Percentiles rank a stretch among this genome's conserved stretches.
Conservation (phyloP, 805 yeast genomes). For the Myxozyma neotropica region DNA sequence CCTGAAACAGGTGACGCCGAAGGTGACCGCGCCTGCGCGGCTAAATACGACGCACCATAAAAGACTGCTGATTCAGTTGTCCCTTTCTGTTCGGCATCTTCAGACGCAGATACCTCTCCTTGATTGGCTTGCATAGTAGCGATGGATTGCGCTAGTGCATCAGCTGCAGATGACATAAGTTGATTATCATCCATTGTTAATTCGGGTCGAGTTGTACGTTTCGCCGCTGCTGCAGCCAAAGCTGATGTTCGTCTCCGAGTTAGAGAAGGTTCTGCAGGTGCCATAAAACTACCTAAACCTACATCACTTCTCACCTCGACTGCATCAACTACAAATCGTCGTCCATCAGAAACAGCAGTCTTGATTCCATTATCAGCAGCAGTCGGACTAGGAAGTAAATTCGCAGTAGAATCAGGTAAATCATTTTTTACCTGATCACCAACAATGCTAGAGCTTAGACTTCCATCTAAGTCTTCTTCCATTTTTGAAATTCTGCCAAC, state of each 20-base stretch:
- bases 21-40: conserved; percentile 16
- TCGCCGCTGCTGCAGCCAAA: conserved; percentile 25
- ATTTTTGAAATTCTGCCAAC: conserved; percentile 69
- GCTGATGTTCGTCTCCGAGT: conserved; percentile 19
- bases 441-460: neutral
- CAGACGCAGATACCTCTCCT: neutral
- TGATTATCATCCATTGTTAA: neutral
- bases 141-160: neutral
- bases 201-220: neutral
- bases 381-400: neutral
- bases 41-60: conserved; percentile 14
- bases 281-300: neutral
- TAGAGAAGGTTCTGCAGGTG: neutral
- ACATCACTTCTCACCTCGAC: conserved; percentile 12
- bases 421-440: neutral
- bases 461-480: conserved; percentile 53
- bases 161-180: neutral
- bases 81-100: neutral
- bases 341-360: conserved; percentile 10
- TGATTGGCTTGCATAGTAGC: conserved; percentile 3
- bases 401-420: no score
- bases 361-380: neutral
- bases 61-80: neutral
- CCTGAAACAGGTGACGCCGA: conserved; percentile 4
- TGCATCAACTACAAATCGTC: conserved; percentile 28